A percentile compares a stretch with the other conserved stretches of the same genome.
Conservation (phyloP, 2,329 filamentous ascomycete genomes). For the Aspergillus sp. region DNA sequence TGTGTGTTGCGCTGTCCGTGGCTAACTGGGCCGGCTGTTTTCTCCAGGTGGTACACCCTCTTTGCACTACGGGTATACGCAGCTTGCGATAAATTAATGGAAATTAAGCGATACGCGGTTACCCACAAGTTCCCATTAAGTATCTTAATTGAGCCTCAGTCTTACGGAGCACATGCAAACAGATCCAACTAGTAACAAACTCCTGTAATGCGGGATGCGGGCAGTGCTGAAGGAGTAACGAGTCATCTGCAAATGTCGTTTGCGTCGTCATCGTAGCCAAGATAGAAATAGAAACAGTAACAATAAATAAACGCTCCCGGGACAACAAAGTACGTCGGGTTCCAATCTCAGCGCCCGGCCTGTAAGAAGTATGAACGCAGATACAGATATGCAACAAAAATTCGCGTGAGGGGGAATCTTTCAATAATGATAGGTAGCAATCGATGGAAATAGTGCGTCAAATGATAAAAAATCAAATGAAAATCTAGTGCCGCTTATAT, state of each 20-base stretch:
- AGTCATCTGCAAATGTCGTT: constrained; percentile 1
- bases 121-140: neutral
- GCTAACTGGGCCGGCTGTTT: neutral
- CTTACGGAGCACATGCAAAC: neutral
- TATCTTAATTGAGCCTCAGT: constrained; percentile 13
- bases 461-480: neutral
- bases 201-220: neutral
- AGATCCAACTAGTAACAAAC: neutral
- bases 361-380: neutral
- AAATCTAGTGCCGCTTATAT: constrained; percentile 43
- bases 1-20: neutral
- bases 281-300: neutral
- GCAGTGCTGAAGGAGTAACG: neutral
- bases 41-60: neutral
- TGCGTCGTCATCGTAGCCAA: constrained; percentile 4
- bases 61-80: too few relatives aligned
- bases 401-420: constrained; percentile 11
- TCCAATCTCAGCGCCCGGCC: neutral
- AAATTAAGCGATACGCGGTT: neutral
- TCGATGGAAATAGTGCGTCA: neutral
- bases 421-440: constrained; percentile 5
- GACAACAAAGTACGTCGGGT: neutral
- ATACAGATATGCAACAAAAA: constrained; percentile 3
- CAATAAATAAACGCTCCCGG: neutral
- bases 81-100: neutral